These are phyloP conservation scores for Dictyostelium firmibasis DNA, from an alignment of 78 protist species.

Conservation along the genomic window DNA sequence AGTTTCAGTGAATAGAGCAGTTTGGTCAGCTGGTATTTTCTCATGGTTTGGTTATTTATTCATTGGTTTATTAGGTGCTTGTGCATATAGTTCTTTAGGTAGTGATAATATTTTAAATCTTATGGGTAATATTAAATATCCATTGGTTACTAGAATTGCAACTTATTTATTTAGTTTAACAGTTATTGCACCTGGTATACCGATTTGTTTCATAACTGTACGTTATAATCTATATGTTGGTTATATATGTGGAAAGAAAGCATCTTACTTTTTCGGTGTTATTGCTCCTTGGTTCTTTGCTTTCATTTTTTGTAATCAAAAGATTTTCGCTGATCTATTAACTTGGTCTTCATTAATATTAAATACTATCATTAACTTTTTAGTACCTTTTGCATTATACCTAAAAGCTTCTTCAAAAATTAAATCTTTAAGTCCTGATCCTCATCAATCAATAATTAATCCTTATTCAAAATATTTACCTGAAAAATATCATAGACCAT, in stretches of 20 bases:
- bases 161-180: conserved; percentile 24
- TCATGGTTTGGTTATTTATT: conserved; percentile 55
- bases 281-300: conserved; percentile 50
- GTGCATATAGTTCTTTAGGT: conserved; percentile 13
- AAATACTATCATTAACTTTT: conserved; percentile 6
- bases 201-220: conserved; percentile 44
- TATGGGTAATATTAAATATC: conserved; percentile 17
- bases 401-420: conserved; percentile 8
- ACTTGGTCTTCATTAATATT: conserved; percentile 49
- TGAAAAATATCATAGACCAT: background rate
- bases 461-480: conserved; percentile 18
- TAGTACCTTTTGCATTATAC: conserved; percentile 38
- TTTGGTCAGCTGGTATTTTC: conserved; percentile 22
- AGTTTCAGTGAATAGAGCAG: conserved; percentile 24
- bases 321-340: conserved; percentile 22
- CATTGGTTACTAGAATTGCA: conserved; percentile 10
- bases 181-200: conserved; percentile 56
- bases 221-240: conserved; percentile 51
- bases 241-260: conserved; percentile 36
- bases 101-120: conserved; percentile 27
- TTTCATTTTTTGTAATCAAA: conserved; percentile 47
- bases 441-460: background rate
- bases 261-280: conserved; percentile 63
- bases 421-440: background rate
- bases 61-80: conserved; percentile 25